phyloP scores from a whole-genome alignment of 139 green algal genomes.

The Chlamydomonas incerta region DNA sequence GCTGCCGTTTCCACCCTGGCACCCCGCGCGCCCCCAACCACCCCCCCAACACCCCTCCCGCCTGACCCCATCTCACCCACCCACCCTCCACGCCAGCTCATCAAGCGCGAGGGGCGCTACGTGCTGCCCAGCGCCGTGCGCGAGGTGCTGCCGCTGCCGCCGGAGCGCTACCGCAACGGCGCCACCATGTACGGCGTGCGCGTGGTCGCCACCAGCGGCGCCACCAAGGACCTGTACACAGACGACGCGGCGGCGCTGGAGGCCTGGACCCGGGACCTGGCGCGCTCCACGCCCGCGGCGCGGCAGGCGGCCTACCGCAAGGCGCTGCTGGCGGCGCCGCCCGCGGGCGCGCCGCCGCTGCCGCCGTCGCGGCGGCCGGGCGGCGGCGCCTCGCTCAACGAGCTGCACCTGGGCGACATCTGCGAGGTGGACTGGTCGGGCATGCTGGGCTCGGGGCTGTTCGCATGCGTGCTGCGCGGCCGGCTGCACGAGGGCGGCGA shows the following conservation, averaged over 20 bases:
- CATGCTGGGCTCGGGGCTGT: constrained; percentile 46
- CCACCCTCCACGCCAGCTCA: not conserved
- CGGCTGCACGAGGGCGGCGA: constrained; percentile 2
- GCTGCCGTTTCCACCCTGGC: no score
- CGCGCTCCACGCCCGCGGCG: not conserved
- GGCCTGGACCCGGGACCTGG: constrained; percentile 10
- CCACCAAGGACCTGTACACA: constrained; percentile 23
- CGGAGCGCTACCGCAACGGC: constrained; percentile 15
- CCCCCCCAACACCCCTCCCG: not conserved
- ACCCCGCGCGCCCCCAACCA: no score
- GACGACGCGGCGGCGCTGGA: not conserved
- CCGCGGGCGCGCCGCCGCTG: not conserved
- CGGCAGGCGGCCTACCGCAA: not conserved
- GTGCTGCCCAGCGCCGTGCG: not conserved
- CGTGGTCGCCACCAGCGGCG: not conserved
- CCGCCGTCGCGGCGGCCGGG: not conserved
- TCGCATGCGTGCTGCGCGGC: constrained; percentile 35
- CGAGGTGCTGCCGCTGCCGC: not conserved
- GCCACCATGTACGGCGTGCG: constrained; percentile 31
- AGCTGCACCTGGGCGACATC: constrained; percentile 9
- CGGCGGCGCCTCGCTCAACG: not conserved
- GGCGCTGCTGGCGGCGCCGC: not conserved
- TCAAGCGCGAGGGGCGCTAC: not conserved
- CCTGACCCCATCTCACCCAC: not conserved
- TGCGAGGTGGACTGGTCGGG: constrained; percentile 37